phyloP scores from a whole-genome alignment of 2,329 filamentous ascomycete genomes.

The Epichloe coenophiala region DNA sequence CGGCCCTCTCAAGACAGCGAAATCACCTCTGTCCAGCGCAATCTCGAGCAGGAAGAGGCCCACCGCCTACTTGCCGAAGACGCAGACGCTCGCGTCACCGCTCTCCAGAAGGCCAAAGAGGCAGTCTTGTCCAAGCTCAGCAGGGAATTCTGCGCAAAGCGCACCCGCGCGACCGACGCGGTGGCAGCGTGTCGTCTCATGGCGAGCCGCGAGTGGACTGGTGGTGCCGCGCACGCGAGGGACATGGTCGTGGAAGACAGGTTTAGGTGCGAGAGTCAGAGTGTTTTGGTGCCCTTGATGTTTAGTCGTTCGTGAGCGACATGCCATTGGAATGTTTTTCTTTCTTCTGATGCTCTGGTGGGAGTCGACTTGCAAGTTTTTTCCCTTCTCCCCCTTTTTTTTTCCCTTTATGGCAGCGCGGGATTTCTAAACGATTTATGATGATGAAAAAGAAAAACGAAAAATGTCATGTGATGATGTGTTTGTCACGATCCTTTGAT shows the following conservation, averaged over 20 bases:
- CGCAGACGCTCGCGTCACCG: slow-evolving; percentile 37
- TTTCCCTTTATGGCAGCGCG: not conserved
- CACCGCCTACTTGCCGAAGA: slow-evolving; percentile 45
- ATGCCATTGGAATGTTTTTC: too few species aligned
- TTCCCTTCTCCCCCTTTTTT: too few species aligned
- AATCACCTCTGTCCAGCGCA: slow-evolving; percentile 44
- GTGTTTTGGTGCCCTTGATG: slow-evolving; percentile 44
- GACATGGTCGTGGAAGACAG: slow-evolving; percentile 27
- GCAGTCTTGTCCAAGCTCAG: slow-evolving; percentile 46
- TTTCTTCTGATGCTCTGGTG: too few species aligned
- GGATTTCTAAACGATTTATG: slow-evolving; percentile 6
- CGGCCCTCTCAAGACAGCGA: slow-evolving; percentile 23
- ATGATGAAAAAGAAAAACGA: slow-evolving; percentile 13
- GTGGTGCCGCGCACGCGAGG: slow-evolving; percentile 15
- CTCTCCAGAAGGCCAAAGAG: slow-evolving; percentile 45
- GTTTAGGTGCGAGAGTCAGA: slow-evolving; percentile 36
- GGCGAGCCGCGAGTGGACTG: slow-evolving; percentile 15
- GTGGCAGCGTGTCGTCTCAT: slow-evolving; percentile 21
- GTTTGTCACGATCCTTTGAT: slow-evolving; percentile 9
- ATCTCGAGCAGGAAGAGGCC: slow-evolving; percentile 41
- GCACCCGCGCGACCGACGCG: slow-evolving; percentile 19
- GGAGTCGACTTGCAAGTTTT: too few species aligned
- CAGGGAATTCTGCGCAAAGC: slow-evolving; percentile 31
- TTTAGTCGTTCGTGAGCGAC: slow-evolving; percentile 31
- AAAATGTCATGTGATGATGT: slow-evolving; percentile 8